Evolutionary conservation across 208 protist species (phyloP).

Genomic region (Trypanosoma melophagium): DNA sequence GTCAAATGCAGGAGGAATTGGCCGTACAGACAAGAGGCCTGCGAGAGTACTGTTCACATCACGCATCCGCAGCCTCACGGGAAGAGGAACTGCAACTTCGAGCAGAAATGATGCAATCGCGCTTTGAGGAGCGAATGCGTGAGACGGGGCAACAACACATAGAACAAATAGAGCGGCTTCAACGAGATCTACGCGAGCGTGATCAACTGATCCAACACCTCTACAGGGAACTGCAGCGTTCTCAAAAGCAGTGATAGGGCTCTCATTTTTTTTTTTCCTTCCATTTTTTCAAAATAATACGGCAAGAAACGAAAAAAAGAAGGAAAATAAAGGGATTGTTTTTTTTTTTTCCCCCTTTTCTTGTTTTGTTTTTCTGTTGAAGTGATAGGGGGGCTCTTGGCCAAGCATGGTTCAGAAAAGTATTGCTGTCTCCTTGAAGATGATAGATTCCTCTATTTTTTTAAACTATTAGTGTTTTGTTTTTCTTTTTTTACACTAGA

Average conservation of each 20-base stretch:
- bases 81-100: constrained; percentile 61
- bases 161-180: constrained; percentile 50
- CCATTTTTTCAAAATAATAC: background rate
- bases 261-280: background rate
- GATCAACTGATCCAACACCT: constrained; percentile 67
- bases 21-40: constrained; percentile 50
- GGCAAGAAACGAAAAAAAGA: background rate
- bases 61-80: constrained; percentile 30
- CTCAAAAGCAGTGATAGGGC: background rate
- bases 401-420: too few relatives aligned
- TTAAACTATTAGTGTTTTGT: too few relatives aligned
- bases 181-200: constrained; percentile 56
- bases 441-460: too few relatives aligned
- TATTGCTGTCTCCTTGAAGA: too few relatives aligned
- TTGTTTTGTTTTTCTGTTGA: too few relatives aligned
- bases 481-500: too few relatives aligned
- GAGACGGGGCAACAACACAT: constrained; percentile 38
- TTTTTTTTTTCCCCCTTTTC: too few relatives aligned
- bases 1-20: constrained; percentile 60
- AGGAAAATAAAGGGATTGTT: background rate
- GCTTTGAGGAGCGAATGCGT: constrained; percentile 44
- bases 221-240: constrained; percentile 28
- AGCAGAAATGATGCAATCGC: constrained; percentile 48
- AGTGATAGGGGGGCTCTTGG: too few relatives aligned
- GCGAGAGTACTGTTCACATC: constrained; percentile 57